These are phyloP conservation scores for Boletus patriciae DNA, from an alignment of 768 basidiomycete species.

Conservation along the genomic window DNA sequence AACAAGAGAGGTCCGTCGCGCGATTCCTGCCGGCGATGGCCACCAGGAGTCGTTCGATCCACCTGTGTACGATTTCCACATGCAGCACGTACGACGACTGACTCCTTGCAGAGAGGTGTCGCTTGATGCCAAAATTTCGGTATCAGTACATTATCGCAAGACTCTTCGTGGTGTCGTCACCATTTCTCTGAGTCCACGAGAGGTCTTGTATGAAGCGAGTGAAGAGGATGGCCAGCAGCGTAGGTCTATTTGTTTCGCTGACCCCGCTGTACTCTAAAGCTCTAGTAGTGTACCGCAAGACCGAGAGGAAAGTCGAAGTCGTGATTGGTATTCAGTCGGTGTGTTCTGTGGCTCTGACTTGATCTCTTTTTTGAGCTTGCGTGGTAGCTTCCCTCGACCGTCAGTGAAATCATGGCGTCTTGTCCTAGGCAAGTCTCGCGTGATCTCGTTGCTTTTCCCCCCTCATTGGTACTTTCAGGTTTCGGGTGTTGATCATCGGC, in stretches of 20 bases:
- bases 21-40: background rate
- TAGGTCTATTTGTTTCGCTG: background rate
- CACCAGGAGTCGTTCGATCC: background rate
- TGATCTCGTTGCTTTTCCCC: background rate
- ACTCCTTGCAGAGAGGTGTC: background rate
- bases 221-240: background rate
- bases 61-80: background rate
- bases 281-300: background rate
- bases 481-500: conserved; percentile 8
- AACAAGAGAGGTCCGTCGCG: background rate
- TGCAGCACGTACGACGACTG: background rate
- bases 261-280: background rate
- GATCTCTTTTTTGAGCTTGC: background rate
- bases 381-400: background rate
- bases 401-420: background rate
- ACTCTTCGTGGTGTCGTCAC: background rate
- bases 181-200: background rate
- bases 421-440: background rate
- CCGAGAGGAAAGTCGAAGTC: background rate
- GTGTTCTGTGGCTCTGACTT: background rate
- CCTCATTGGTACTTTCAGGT: conserved; percentile 1
- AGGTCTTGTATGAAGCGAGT: background rate
- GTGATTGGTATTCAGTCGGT: background rate
- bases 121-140: background rate
- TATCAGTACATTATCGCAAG: background rate